Base-by-base conservation (phyloP, 1,284 basidiomycete genomes). In the Singerocomus inundabilis region DNA sequence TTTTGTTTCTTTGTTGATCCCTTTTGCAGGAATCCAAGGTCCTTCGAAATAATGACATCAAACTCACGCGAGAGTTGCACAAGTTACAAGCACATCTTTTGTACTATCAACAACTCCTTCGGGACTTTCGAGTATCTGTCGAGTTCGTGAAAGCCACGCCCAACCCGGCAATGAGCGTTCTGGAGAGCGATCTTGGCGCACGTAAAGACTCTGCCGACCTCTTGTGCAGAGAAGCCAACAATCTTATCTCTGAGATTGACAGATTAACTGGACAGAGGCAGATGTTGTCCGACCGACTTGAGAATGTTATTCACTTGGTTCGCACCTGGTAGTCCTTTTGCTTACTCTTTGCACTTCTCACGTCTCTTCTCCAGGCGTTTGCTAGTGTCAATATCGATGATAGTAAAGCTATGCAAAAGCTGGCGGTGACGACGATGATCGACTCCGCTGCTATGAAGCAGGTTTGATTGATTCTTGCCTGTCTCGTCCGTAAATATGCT, bases 401-500 rank as follows among this genome's bases (percentile, higher is more conserved):
- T 42, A 79, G 76, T 59, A 66, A 61, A 51, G 56, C 64, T 15
- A 79, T 76, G 72, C 65, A 72, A 34, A 55, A 58, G 26, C 59
- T 81, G 54, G 77, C 79, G 0, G 68, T 72, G 51, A 72, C 75
- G 13, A 66, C 78, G 30, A 63, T 77, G 48, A 63, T 69, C 28
- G 77, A 81, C 50, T 77, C 76, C 39, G 49, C 57, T 70, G 76
- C 78, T 10, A 80, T 81, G 74, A 82, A 80, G 54, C 69, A 71
- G 57, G 67, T 58, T 21, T 15, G 58, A 43, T 43, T 32, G 7
- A 45, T 46, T 31, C 5, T 43, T 38, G 4, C 42, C n/a, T 6
- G 13, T 32, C 13, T 35, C 4, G 5, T 26, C 10, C 38, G 15
- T 21, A 15, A 4, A 21, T 33, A 31, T 25, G 13, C 40, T 59